Base-by-base conservation (phyloP, 2,329 filamentous ascomycete genomes). In the Teratosphaeria zuluensis region DNA sequence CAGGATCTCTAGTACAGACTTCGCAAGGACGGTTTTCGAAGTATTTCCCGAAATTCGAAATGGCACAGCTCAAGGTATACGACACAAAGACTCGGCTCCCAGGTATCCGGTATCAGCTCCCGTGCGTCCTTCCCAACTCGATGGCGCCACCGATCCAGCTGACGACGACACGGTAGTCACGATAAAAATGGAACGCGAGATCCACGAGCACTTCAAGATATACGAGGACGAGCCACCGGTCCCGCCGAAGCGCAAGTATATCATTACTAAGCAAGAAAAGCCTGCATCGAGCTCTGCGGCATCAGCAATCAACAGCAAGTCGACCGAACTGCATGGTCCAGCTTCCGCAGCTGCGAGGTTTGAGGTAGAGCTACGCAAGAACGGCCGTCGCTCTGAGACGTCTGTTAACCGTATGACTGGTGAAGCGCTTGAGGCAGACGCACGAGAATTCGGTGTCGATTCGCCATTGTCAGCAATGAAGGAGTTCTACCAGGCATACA, bases 401-500 rank as follows among this genome's bases (percentile, higher is more conserved):
- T 7, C 16, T 8, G 14, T 6, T 12, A 14, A 24, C 24, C 12
- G 14, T 2, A 8, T 9, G 24, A 1, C 6, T 19, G 31, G 51
- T n/a, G 3, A 19, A 30, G 24, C 7, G 31, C 21, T 6, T n/a
- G 31, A 16, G 31, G 51, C 9, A 24, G 12, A 28, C 51, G n/a
- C 8, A 9, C 51, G 19, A 8, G 19, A 53, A 14, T 33, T 21
- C 7, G 14, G 2, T 7, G 28, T 9, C 7, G 28, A 53, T 4
- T 19, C 21, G 16, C 31, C 53, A 19, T 19, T 21, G 33, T 32
- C 48, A 11, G 30, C 33, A 7, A 52, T 58, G 33, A 24, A 42
- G 33, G 56, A 58, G 14, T 54, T 55, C 24, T 14, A 28, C 21
- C 21, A 12, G 9, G 56, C 56, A 19, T 58, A 52, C 31, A 58